A percentile compares a stretch with the other conserved stretches of the same genome.
These are phyloP conservation scores for Arthroderma uncinatum DNA, from an alignment of 2,329 filamentous ascomycete genomes.

Conservation along the genomic window DNA sequence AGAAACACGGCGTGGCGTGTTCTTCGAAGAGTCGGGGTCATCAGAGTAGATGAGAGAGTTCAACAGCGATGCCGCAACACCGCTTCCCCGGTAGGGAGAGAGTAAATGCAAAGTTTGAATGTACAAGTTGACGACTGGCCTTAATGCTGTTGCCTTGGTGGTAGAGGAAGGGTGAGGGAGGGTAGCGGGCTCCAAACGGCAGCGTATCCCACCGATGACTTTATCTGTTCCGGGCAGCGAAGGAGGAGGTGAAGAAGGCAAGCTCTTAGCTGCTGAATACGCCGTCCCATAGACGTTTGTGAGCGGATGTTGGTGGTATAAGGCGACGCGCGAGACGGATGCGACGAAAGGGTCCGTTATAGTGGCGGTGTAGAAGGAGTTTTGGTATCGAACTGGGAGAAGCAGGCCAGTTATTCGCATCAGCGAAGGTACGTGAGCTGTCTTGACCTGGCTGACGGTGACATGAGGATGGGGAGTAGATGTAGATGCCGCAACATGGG, in stretches of 20 bases:
- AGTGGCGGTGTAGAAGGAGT: conserved; percentile 50
- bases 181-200: conserved; percentile 31
- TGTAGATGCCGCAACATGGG: conserved; percentile 15
- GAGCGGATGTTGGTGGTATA: conserved; percentile 43
- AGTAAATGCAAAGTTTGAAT: conserved; percentile 51
- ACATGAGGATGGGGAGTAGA: conserved; percentile 39
- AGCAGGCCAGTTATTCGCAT: conserved; percentile 48
- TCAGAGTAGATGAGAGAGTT: conserved; percentile 28
- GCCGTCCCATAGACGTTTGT: conserved; percentile 17
- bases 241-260: conserved; percentile 16
- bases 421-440: conserved; percentile 44
- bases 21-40: conserved; percentile 8
- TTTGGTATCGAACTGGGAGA: conserved; percentile 51
- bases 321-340: conserved; percentile 47
- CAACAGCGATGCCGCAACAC: conserved; percentile 47
- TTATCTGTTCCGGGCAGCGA: conserved; percentile 25
- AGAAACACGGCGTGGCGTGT: conserved; percentile 19
- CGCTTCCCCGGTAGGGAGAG: conserved; percentile 47
- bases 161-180: conserved; percentile 14
- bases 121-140: conserved; percentile 40
- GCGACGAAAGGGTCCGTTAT: conserved; percentile 43
- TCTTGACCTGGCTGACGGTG: conserved; percentile 42
- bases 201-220: conserved; percentile 40
- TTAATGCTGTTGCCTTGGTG: conserved; percentile 9
- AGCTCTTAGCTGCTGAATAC: conserved; percentile 9